Base-by-base conservation (phyloP, 2,329 filamentous ascomycete genomes). In the Arthrobotrys sinensis region DNA sequence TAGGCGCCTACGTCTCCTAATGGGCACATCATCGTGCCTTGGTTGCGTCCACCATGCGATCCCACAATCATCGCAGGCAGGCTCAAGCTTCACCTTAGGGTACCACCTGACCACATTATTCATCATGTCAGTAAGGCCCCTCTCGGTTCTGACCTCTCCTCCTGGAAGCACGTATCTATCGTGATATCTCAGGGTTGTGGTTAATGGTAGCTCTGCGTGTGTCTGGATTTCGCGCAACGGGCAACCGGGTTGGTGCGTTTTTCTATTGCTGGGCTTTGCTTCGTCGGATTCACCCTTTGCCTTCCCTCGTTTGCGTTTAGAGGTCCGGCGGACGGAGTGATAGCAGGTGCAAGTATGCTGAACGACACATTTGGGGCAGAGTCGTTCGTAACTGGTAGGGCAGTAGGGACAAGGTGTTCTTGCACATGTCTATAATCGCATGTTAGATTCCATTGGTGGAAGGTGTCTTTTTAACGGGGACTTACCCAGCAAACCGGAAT, bases 1-100 rank as follows among this genome's bases (percentile, higher is more conserved):
- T 2, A 76, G 10, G 16, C 65, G 57, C 21, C 60, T 60, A 14
- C 63, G 46, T 19, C 67, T 71, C 34, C 32, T 63, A 14, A 72
- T 28, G 21, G 67, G 67, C 1, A 67, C 38, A 24, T 78, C 75
- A 16, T 78, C 75, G 24, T 78, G 66, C 48, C 67, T 72, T 34
- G 67, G 67, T 40, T 71, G 57, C 21, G 67, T 78, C 75, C 75
- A 78, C 75, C 75, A 78, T 12, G 75, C 75, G 14, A 78, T 78
- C 6, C 75, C 75, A 32, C 75, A 78, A 28, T 78, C 75, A 43
- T 78, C 75, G 43, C 75, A 78, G 0, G 75, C 75, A 16, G 75
- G 75, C 16, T 78, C 75, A 6, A 78, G 19, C 40, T 78, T 78
- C 3, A 78, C 67, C 48, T 78, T 78, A 2, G 75, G 75, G 32